Conservation (phyloP, 495 filamentous ascomycete genomes). For the Xylaria cubensis region DNA sequence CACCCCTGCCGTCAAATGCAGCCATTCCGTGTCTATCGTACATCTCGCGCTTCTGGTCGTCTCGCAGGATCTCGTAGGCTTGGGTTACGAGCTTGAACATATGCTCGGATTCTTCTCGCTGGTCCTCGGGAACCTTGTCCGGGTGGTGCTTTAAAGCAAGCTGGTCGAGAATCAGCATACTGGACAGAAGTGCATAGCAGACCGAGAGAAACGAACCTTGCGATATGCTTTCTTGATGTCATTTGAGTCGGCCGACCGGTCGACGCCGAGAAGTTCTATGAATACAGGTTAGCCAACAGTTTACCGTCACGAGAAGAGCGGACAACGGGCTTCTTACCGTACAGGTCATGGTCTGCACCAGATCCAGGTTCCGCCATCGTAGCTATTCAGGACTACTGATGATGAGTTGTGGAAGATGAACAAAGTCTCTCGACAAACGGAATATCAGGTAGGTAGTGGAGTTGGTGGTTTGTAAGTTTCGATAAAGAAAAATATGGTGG, state of each 20-base stretch:
- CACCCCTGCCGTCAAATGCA: slow-evolving; percentile 81
- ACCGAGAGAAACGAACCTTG: slow-evolving; percentile 65
- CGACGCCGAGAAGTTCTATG: slow-evolving; percentile 76
- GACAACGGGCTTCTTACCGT: slow-evolving; percentile 57
- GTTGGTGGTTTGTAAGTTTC: slow-evolving; percentile 18
- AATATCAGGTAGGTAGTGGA: slow-evolving; percentile 24
- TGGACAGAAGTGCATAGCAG: not conserved
- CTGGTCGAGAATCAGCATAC: slow-evolving; percentile 53
- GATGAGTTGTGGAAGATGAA: slow-evolving; percentile 20
- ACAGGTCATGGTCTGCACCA: slow-evolving; percentile 67
- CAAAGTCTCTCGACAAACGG: slow-evolving; percentile 23
- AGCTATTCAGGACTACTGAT: slow-evolving; percentile 11
- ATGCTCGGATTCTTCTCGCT: slow-evolving; percentile 81
- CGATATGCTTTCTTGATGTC: slow-evolving; percentile 98
- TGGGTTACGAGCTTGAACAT: slow-evolving; percentile 90
- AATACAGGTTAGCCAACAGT: slow-evolving; percentile 28
- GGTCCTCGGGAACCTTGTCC: slow-evolving; percentile 90
- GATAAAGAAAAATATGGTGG: slow-evolving; percentile 35
- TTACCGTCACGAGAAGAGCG: not conserved
- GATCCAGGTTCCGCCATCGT: slow-evolving; percentile 47
- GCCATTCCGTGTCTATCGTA: slow-evolving; percentile 96
- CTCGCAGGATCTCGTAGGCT: slow-evolving; percentile 96
- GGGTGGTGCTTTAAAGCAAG: slow-evolving; percentile 89
- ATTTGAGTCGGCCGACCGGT: slow-evolving; percentile 70
- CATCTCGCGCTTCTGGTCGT: slow-evolving; percentile 88